Conservation (phyloP, 441 rosid genomes). For the Pelargonium citronellum region DNA sequence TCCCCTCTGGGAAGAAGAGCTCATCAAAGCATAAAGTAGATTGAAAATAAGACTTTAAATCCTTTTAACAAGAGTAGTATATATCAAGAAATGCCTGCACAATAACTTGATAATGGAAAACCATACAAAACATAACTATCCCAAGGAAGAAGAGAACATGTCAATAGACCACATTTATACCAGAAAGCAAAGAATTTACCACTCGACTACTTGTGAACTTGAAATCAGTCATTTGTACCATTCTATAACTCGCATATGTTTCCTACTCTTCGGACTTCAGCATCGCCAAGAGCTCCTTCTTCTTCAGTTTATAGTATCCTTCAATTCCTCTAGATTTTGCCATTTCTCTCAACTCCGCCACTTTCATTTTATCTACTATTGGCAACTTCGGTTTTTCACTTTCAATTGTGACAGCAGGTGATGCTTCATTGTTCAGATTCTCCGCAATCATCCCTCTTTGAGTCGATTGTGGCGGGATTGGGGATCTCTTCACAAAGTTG, state of each 20-base stretch:
- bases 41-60: too few relatives aligned
- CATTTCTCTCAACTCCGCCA: slow-evolving; percentile 24
- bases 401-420: background rate
- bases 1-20: too few relatives aligned
- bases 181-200: background rate
- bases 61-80: too few relatives aligned
- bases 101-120: background rate
- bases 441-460: slow-evolving; percentile 23
- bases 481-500: slow-evolving; percentile 37
- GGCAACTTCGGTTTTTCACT: slow-evolving; percentile 20
- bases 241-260: background rate
- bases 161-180: background rate
- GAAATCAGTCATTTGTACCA: background rate
- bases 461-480: slow-evolving; percentile 30
- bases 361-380: slow-evolving; percentile 48
- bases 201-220: background rate
- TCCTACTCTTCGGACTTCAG: background rate
- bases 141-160: background rate
- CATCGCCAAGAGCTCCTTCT: background rate
- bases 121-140: background rate
- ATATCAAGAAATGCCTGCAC: too few relatives aligned
- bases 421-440: slow-evolving; percentile 15
- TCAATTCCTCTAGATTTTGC: background rate
- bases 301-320: background rate
- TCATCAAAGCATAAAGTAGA: too few relatives aligned